phyloP scores from a whole-genome alignment of 179 eudicot genomes.

The Patellifolia procumbens region DNA sequence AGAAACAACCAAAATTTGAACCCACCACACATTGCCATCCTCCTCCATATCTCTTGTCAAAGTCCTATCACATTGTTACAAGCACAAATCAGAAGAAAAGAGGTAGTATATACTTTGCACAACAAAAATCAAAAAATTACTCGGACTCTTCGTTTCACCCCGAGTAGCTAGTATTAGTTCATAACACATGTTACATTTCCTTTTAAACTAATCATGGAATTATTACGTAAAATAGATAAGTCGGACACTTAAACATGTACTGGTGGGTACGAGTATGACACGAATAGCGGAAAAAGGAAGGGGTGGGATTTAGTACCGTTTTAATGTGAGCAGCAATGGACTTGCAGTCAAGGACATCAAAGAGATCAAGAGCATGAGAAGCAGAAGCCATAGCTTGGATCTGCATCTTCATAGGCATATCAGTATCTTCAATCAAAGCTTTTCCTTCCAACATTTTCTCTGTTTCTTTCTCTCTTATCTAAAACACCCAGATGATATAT shows the following conservation, averaged over 20 bases:
- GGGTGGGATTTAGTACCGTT: constrained; percentile 44
- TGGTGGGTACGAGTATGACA: too few relatives aligned
- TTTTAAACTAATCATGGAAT: too few relatives aligned
- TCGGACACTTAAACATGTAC: background rate
- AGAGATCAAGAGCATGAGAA: constrained; percentile 84
- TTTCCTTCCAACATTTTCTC: constrained; percentile 89
- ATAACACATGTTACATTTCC: too few relatives aligned
- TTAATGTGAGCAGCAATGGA: constrained; percentile 89
- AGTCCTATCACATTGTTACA: constrained; percentile 47
- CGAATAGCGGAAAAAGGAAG: too few relatives aligned
- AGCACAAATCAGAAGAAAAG: background rate
- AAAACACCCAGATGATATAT: constrained; percentile 11
- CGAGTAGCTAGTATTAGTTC: background rate
- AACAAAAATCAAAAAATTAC: background rate
- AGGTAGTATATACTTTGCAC: background rate
- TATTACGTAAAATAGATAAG: background rate
- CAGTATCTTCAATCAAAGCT: constrained; percentile 80
- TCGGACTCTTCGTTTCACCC: background rate
- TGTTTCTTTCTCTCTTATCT: constrained; percentile 16
- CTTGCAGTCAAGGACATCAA: constrained; percentile 73
- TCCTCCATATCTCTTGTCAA: constrained; percentile 76
- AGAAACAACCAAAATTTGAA: constrained; percentile 86
- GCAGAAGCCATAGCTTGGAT: constrained; percentile 89
- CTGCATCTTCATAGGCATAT: constrained; percentile 95
- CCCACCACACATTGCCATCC: constrained; percentile 99